These are phyloP conservation scores for Xerocomus minutiporus DNA, from an alignment of 1,284 basidiomycete genomes.

Conservation along the genomic window DNA sequence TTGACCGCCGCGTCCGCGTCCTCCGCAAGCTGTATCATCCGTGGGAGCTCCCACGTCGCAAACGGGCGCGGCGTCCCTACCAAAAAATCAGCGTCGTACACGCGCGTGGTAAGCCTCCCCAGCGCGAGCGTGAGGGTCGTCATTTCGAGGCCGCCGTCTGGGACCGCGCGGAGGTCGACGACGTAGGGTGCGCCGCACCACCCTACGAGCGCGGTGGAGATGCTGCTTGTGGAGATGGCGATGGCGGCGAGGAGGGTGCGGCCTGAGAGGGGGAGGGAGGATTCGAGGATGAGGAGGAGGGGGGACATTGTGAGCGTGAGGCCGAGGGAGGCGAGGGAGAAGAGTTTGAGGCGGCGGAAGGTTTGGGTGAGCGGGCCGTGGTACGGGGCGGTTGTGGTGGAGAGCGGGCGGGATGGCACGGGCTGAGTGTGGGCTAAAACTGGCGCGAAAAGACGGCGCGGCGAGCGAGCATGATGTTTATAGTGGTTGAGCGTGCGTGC, in stretches of 20 bases:
- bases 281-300: conserved; percentile 77
- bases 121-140: conserved; percentile 65
- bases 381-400: conserved; percentile 29
- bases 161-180: conserved; percentile 38
- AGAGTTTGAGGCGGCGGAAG: conserved; percentile 75
- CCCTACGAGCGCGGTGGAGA: conserved; percentile 71
- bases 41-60: conserved; percentile 76
- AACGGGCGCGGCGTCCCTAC: conserved; percentile 68
- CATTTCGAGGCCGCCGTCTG: conserved; percentile 54
- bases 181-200: conserved; percentile 68
- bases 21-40: conserved; percentile 46
- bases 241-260: conserved; percentile 66
- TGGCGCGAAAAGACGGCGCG: neutral
- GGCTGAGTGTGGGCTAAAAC: neutral
- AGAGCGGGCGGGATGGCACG: neutral
- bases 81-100: conserved; percentile 73
- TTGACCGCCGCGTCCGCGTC: conserved; percentile 31
- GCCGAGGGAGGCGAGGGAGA: conserved; percentile 75
- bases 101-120: conserved; percentile 54
- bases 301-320: conserved; percentile 71
- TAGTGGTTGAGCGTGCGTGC: neutral
- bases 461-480: neutral
- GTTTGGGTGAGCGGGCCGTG: conserved; percentile 67
- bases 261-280: conserved; percentile 64
- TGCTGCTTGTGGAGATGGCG: conserved; percentile 65